A percentile compares a stretch with the other conserved stretches of the same genome.
phyloP scores from a whole-genome alignment of 768 basidiomycete species.

The Amanita rubescens region DNA sequence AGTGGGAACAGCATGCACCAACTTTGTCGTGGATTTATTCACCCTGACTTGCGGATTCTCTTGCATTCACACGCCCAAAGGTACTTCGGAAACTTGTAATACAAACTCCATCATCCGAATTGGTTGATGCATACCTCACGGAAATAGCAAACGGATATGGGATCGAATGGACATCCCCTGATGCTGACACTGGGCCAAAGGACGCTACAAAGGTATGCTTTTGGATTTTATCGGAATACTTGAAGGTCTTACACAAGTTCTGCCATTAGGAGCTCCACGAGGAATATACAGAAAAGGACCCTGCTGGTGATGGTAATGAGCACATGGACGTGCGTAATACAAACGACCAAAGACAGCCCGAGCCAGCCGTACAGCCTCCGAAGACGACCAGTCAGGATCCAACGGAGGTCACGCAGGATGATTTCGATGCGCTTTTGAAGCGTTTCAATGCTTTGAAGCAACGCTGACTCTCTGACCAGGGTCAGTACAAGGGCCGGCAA shows the following conservation, averaged over 20 bases:
- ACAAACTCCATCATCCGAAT: constrained; percentile 58
- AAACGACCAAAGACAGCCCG: neutral
- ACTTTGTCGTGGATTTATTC: too few relatives aligned
- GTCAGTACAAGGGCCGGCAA: neutral
- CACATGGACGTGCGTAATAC: neutral
- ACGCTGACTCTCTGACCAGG: constrained; percentile 36
- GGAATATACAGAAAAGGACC: neutral
- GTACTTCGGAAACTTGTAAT: constrained; percentile 67
- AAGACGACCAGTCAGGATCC: constrained; percentile 13
- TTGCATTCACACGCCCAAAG: constrained; percentile 31
- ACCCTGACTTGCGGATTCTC: neutral
- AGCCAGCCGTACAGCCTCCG: neutral
- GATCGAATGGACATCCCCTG: constrained; percentile 47
- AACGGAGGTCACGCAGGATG: constrained; percentile 42
- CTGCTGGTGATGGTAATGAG: neutral
- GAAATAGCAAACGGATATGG: constrained; percentile 90
- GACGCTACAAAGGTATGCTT: neutral
- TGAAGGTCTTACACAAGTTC: neutral
- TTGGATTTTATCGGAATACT: neutral
- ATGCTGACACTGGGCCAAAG: neutral
- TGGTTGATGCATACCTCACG: constrained; percentile 82
- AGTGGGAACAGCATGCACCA: constrained; percentile 17
- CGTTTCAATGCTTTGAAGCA: constrained; percentile 88
- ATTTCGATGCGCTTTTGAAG: constrained; percentile 67
- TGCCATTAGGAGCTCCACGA: neutral